Evolutionary conservation across 352 stramenopile species (phyloP).

Genomic region (Phytophthora citricola): DNA sequence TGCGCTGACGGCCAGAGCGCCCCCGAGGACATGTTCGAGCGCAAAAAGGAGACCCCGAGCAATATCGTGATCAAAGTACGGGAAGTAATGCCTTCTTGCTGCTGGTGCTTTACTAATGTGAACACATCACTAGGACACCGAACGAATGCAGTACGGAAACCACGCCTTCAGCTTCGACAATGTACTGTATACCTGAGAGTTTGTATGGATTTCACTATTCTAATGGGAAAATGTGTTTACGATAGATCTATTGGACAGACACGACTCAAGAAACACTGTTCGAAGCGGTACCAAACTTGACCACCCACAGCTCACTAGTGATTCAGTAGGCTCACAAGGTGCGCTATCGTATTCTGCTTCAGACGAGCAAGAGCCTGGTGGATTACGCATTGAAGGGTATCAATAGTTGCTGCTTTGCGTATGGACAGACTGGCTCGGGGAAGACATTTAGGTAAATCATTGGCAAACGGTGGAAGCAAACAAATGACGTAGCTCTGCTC

Average conservation of each 20-base stretch:
- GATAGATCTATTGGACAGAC: constrained; percentile 84
- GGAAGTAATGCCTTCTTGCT: neutral
- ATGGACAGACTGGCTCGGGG: constrained; percentile 87
- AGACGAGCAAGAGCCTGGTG: constrained; percentile 88
- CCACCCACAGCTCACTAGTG: too few relatives aligned
- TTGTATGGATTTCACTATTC: neutral
- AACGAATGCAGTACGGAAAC: constrained; percentile 88
- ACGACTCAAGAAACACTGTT: constrained; percentile 78
- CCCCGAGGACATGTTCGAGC: constrained; percentile 86
- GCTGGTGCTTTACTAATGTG: neutral
- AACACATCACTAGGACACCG: constrained; percentile 57
- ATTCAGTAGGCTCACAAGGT: too few relatives aligned
- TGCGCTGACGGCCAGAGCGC: constrained; percentile 74
- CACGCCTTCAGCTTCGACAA: constrained; percentile 90
- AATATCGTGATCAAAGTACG: constrained; percentile 87
- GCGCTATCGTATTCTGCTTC: neutral
- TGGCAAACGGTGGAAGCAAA: neutral
- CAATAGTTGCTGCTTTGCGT: constrained; percentile 95
- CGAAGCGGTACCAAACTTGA: constrained; percentile 48
- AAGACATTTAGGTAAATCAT: constrained; percentile 80
- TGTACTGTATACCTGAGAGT: constrained; percentile 23
- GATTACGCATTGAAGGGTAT: constrained; percentile 92
- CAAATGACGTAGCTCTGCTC: constrained; percentile 1
- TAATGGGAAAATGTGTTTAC: neutral
- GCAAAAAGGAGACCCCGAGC: constrained; percentile 73